Evolutionary conservation across 2,329 filamentous ascomycete genomes (phyloP).

Genomic region (Sclerotinia trifoliorum): DNA sequence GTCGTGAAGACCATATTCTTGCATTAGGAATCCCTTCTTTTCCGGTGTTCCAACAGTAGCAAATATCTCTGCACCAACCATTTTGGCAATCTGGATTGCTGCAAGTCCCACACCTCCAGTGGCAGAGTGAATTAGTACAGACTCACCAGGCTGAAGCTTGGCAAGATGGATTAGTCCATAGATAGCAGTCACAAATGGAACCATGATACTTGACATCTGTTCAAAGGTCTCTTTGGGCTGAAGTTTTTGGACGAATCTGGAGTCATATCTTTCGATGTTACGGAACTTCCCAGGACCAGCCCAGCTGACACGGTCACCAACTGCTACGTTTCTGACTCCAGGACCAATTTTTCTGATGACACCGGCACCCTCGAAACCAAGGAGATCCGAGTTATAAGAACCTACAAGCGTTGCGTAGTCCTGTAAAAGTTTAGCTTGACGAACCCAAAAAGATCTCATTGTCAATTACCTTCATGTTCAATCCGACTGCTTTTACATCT

Average conservation of each 20-base stretch:
- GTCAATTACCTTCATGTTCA: constrained; percentile 17
- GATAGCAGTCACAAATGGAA: constrained; percentile 42
- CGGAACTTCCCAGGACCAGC: constrained; percentile 30
- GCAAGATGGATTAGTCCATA: constrained; percentile 46
- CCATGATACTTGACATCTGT: constrained; percentile 31
- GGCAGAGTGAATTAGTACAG: constrained; percentile 31
- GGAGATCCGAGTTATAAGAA: constrained; percentile 1
- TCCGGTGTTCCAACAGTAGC: constrained; percentile 42
- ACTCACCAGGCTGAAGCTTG: constrained; percentile 40
- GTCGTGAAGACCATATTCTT: constrained; percentile 41
- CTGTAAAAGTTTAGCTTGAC: neutral
- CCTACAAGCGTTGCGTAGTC: constrained; percentile 8
- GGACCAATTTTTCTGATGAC: constrained; percentile 56
- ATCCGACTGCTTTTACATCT: constrained; percentile 13
- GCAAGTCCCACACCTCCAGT: constrained; percentile 31
- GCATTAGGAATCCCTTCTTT: constrained; percentile 44
- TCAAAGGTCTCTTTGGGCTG: constrained; percentile 30
- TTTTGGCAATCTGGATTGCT: constrained; percentile 39
- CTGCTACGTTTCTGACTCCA: constrained; percentile 52
- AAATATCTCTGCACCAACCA: constrained; percentile 43
- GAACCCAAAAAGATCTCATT: neutral
- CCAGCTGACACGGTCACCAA: constrained; percentile 48
- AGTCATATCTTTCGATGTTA: constrained; percentile 31
- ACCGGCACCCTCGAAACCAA: constrained; percentile 47
- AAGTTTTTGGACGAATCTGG: constrained; percentile 30